phyloP scores from a whole-genome alignment of 2,329 filamentous ascomycete genomes.

The Penicillium digitatum region DNA sequence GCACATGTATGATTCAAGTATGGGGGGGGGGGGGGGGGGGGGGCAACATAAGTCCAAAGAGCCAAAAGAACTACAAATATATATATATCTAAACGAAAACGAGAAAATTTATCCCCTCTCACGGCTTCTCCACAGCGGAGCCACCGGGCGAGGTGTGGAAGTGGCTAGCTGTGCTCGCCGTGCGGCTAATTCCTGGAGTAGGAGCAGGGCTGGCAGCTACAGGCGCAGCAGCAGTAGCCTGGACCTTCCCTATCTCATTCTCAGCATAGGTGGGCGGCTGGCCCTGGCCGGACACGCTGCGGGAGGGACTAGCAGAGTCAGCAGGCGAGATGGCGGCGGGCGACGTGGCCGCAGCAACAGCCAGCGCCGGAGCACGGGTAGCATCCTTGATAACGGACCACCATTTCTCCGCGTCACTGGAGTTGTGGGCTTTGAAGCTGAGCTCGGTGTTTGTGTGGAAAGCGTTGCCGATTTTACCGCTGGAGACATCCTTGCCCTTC shows the following conservation, averaged over 20 bases:
- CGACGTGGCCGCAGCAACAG: neutral
- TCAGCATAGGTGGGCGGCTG: slow-evolving; percentile 29
- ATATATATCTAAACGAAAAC: neutral
- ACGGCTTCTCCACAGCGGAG: slow-evolving; percentile 19
- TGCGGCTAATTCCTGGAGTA: slow-evolving; percentile 18
- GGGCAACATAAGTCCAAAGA: neutral
- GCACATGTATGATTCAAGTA: neutral
- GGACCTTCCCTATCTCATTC: slow-evolving; percentile 16
- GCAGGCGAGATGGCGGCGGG: slow-evolving; percentile 13
- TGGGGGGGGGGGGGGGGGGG: neutral
- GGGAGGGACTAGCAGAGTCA: slow-evolving; percentile 11
- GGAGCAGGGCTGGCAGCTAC: slow-evolving; percentile 1
- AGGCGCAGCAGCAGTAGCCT: neutral
- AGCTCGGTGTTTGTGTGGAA: slow-evolving; percentile 76
- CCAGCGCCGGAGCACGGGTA: slow-evolving; percentile 14
- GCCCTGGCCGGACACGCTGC: slow-evolving; percentile 1
- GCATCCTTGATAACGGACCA: slow-evolving; percentile 62
- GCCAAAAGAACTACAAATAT: neutral
- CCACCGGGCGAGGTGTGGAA: slow-evolving; percentile 30
- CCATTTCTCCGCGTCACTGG: slow-evolving; percentile 80
- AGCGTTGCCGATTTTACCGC: slow-evolving; percentile 71
- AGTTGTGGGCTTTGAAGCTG: slow-evolving; percentile 79
- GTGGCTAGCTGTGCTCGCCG: slow-evolving; percentile 25
- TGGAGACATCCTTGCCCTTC: slow-evolving; percentile 88
- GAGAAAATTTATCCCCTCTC: neutral